Percentiles rank a stretch among this genome's conserved stretches.
Conservation (phyloP, 768 basidiomycete species). For the Pleurotus djamor region DNA sequence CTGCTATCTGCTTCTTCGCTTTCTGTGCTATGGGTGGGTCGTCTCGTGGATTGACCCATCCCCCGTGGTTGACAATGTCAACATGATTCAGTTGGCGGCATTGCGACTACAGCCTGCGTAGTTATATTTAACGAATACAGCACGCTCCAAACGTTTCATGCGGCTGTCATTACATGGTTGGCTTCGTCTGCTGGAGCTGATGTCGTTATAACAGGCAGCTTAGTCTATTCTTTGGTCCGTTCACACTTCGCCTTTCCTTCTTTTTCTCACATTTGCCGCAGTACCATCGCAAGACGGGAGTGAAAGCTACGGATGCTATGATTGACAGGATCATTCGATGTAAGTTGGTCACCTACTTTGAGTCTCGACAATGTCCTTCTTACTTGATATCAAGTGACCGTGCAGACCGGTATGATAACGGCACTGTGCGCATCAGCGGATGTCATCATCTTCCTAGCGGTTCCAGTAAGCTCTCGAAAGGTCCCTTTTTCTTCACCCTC, state of each 20-base stretch:
- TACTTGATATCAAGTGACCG: neutral
- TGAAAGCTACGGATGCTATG: neutral
- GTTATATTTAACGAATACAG: neutral
- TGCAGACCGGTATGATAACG: slow-evolving; percentile 7
- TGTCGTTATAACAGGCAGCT: neutral
- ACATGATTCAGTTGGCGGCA: neutral
- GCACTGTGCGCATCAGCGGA: neutral
- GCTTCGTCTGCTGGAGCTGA: neutral
- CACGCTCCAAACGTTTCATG: neutral
- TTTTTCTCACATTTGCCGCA: neutral
- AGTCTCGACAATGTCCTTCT: no score
- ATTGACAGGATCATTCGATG: slow-evolving; percentile 4
- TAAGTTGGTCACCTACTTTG: neutral
- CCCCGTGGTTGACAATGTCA: no score
- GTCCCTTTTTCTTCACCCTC: neutral
- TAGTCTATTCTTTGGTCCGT: slow-evolving; percentile 3
- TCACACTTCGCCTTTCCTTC: neutral
- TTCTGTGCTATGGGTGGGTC: neutral
- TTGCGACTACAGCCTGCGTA: neutral
- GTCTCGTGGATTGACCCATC: no score
- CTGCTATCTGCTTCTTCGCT: neutral
- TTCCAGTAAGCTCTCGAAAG: neutral
- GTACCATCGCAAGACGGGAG: slow-evolving; percentile 5
- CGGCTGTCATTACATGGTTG: neutral
- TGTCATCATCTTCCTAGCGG: slow-evolving; percentile 1